Conservation (phyloP, 2,329 filamentous ascomycete genomes). For the Stagonosporopsis tanaceti region DNA sequence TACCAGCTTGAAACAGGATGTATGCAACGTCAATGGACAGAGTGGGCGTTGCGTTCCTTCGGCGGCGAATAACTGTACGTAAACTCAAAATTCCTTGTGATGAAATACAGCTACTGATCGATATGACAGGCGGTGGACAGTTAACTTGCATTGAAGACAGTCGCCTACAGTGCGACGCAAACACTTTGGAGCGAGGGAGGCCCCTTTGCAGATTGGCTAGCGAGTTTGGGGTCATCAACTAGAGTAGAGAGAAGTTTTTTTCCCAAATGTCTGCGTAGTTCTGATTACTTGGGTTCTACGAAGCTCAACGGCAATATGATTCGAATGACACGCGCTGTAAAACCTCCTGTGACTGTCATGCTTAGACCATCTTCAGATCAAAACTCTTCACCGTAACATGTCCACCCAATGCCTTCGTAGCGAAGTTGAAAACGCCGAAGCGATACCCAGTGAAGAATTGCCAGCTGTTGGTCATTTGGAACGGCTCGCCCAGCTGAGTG, state of each 20-base stretch:
- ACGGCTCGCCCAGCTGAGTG: slow-evolving; percentile 40
- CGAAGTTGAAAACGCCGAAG: slow-evolving; percentile 51
- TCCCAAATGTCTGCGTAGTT: too few species aligned
- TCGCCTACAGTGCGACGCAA: slow-evolving; percentile 34
- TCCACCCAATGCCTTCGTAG: slow-evolving; percentile 47
- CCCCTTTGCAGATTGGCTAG: slow-evolving; percentile 25
- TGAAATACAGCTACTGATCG: background rate
- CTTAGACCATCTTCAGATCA: slow-evolving; percentile 12
- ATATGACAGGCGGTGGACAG: slow-evolving; percentile 28
- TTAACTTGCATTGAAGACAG: slow-evolving; percentile 42
- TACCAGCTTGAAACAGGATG: slow-evolving; percentile 42
- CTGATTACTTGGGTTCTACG: background rate
- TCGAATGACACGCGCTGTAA: background rate
- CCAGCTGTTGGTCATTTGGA: slow-evolving; percentile 47
- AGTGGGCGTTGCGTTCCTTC: slow-evolving; percentile 40
- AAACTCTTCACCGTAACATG: slow-evolving; percentile 36
- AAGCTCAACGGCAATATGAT: background rate
- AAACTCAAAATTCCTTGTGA: too few species aligned
- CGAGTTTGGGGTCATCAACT: slow-evolving; percentile 6
- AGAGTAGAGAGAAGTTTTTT: background rate
- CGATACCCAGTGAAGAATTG: slow-evolving; percentile 52
- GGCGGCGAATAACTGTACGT: slow-evolving; percentile 35
- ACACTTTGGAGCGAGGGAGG: slow-evolving; percentile 34
- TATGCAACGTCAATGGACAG: slow-evolving; percentile 40
- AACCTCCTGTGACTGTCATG: too few species aligned